Evolutionary conservation across 352 stramenopile genomes (phyloP), one percentile per base, ranked within the genome.

Genomic region (Pythium brachiatum): DNA sequence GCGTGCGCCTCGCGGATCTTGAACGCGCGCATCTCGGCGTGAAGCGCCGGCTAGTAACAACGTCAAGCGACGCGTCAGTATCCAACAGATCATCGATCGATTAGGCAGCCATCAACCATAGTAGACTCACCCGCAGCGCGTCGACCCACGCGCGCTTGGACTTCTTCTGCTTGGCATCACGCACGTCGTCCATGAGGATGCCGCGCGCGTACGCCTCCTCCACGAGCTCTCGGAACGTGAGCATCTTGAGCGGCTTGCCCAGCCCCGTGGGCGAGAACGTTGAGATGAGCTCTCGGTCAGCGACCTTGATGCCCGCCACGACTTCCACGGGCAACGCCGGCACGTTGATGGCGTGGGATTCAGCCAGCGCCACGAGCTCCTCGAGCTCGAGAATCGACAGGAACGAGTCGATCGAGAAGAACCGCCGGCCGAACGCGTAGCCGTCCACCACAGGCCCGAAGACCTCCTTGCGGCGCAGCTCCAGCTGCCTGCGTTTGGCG

Each of bases 351-450:
- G 23, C 60, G 21, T 73, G 66, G 3, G 68, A 48, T 4, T 75
- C 32, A 0, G 79, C 75, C 34, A 75, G 47, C 32, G 51, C 26
- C 16, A 80, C 47, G 36, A 91, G 64, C 47, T 89, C 76, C 4
- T 77, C 63, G 26, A 67, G 65, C 43, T 72, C 74, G 20, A 91
- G 58, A 31, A 73, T 66, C 41, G 78, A 74, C 29, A 91, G 66
- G 52, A 75, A 91, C 48, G 74, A 64, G n/a, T 79, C 62, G 13
- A 87, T 60, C 9, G 76, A 75, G 38, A 85, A 59, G 56, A 91
- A 89, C 18, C 82, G 74, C 39, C 82, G 70, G 0, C 82, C 82
- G 48, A 91, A 91, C 23, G 64, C 79, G 61, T 91, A 91, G 32
- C 78, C 68, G 39, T 89, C 79, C 20, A 66, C 64, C 12, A 66